A percentile compares a stretch with the other conserved stretches of the same genome.
Evolutionary conservation across 345 rosid genomes (phyloP).

Genomic region (Barbarea vulgaris): DNA sequence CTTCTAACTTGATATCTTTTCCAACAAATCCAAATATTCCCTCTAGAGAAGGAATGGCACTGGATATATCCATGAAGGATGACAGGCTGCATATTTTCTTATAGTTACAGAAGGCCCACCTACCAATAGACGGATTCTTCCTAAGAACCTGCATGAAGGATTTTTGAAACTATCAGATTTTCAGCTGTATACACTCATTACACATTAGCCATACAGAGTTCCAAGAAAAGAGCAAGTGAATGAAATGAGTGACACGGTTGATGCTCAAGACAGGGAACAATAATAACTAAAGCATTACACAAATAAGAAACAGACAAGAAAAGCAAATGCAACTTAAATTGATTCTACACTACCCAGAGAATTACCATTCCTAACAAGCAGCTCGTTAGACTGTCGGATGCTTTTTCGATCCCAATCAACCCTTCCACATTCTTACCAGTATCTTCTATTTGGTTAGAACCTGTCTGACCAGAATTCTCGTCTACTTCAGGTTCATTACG

Average conservation of each 20-base stretch:
- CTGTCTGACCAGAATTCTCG: constrained; percentile 45
- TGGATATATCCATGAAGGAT: constrained; percentile 52
- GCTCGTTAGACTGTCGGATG: constrained; percentile 43
- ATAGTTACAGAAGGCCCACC: constrained; percentile 67
- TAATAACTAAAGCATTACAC: constrained; percentile 14
- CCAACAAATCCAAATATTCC: constrained; percentile 53
- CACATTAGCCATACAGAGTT: constrained; percentile 10
- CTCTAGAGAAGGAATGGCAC: constrained; percentile 55
- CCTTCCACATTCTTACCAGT: constrained; percentile 42
- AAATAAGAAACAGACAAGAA: constrained; percentile 13
- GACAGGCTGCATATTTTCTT: constrained; percentile 55
- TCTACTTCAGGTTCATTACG: constrained; percentile 45
- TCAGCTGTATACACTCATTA: constrained; percentile 11
- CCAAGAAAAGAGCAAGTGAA: constrained; percentile 7
- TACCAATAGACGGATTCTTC: constrained; percentile 59
- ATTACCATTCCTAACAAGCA: constrained; percentile 87
- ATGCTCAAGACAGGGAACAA: constrained; percentile 2
- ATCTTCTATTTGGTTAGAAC: constrained; percentile 38
- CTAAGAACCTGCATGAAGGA: constrained; percentile 62
- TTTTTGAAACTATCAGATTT: constrained; percentile 24
- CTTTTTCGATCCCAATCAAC: constrained; percentile 40
- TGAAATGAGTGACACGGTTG: constrained; percentile 15
- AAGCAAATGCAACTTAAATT: constrained; percentile 6
- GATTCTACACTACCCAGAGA: constrained; percentile 21
- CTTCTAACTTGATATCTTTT: constrained; percentile 53